phyloP scores from a whole-genome alignment of 2,329 filamentous ascomycete genomes.

The Cytospora piceae region DNA sequence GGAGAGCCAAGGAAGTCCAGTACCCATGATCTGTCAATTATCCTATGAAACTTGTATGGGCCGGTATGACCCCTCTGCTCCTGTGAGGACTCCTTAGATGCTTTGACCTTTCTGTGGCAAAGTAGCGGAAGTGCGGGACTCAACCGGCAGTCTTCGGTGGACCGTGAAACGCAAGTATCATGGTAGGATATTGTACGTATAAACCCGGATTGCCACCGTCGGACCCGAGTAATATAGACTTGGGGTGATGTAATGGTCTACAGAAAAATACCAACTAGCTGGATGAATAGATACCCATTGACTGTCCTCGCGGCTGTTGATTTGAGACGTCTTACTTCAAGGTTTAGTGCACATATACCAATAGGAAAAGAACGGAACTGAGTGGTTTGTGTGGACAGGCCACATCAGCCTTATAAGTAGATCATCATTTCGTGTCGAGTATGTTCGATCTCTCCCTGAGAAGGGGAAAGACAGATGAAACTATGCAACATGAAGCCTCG shows the following conservation, averaged over 20 bases:
- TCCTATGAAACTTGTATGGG: not conserved
- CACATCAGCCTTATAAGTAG: not conserved
- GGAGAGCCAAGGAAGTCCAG: not conserved
- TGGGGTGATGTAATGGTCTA: no score
- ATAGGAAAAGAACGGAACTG: not conserved
- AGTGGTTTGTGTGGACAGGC: not conserved
- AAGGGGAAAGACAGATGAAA: slow-evolving; percentile 8
- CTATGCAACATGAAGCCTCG: slow-evolving; percentile 27
- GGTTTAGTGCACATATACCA: not conserved
- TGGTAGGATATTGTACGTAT: not conserved
- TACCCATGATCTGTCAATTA: not conserved
- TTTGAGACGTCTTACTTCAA: not conserved
- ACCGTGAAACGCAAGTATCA: not conserved
- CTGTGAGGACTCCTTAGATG: not conserved
- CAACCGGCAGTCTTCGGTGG: not conserved
- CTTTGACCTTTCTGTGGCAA: not conserved
- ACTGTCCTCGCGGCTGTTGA: no score
- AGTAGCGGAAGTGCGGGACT: not conserved
- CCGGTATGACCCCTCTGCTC: not conserved
- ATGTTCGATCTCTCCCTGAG: slow-evolving; percentile 9
- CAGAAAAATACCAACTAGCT: no score
- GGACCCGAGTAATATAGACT: not conserved
- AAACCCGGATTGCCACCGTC: not conserved
- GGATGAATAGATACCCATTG: no score
- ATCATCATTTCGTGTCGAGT: slow-evolving; percentile 27